Evolutionary conservation across 2,329 filamentous ascomycete species (phyloP).

Genomic region (Cytospora piceicola): DNA sequence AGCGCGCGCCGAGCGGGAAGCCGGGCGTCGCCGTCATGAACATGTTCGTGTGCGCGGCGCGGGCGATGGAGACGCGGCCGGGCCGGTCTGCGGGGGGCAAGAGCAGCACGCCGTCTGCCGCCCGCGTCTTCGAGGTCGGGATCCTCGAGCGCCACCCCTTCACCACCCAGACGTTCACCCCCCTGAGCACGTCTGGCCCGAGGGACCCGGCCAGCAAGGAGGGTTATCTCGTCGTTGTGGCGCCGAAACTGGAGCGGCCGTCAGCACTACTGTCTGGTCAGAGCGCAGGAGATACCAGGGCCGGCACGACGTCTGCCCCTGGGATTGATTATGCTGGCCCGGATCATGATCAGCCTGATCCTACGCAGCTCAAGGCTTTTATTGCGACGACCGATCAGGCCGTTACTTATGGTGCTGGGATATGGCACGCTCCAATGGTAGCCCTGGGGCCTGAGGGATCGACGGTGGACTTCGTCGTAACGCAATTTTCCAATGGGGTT

Average conservation of each 20-base stretch:
- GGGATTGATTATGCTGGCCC: slow-evolving; percentile 7
- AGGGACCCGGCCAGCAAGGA: slow-evolving; percentile 37
- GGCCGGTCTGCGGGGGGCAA: slow-evolving; percentile 3
- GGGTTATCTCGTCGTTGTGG: slow-evolving; percentile 83
- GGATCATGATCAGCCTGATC: slow-evolving; percentile 60
- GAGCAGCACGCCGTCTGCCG: slow-evolving; percentile 21
- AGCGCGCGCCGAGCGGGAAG: slow-evolving; percentile 62
- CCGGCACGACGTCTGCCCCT: neutral
- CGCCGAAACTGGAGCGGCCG: slow-evolving; percentile 63
- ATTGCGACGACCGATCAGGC: slow-evolving; percentile 77
- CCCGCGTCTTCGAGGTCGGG: slow-evolving; percentile 62
- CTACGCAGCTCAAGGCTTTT: slow-evolving; percentile 73
- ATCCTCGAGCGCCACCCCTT: slow-evolving; percentile 91
- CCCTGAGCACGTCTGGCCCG: slow-evolving; percentile 56
- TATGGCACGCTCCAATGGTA: slow-evolving; percentile 97
- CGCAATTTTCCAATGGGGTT: slow-evolving; percentile 86
- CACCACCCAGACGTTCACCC: slow-evolving; percentile 91
- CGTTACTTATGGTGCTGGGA: slow-evolving; percentile 88
- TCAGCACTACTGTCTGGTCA: slow-evolving; percentile 2
- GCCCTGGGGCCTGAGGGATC: slow-evolving; percentile 66
- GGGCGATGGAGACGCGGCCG: slow-evolving; percentile 47
- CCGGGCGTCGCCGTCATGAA: slow-evolving; percentile 71
- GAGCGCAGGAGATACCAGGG: neutral
- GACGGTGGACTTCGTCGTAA: slow-evolving; percentile 83
- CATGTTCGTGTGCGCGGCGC: slow-evolving; percentile 84